Conservation (phyloP, 139 green algal species). For the Trebouxia sp. region DNA sequence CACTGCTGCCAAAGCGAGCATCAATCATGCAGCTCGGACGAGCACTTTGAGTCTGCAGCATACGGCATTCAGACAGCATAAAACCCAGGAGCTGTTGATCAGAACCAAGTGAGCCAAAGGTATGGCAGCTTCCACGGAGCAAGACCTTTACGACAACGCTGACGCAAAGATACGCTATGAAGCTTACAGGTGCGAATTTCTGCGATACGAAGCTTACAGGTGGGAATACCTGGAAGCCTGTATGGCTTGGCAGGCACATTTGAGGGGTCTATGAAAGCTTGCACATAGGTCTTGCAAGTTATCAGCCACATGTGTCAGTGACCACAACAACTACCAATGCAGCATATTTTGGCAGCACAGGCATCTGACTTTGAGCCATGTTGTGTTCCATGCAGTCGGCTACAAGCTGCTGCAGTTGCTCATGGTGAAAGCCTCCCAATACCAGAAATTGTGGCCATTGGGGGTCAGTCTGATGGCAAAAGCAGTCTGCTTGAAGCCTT, state of each 20-base stretch:
- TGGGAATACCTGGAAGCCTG: not conserved
- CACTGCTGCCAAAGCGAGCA: too few species aligned
- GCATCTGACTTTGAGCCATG: too few species aligned
- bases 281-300: too few species aligned
- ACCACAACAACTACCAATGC: too few species aligned
- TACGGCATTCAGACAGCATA: not conserved
- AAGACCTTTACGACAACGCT: constrained; percentile 66
- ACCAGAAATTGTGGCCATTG: constrained; percentile 61
- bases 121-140: constrained; percentile 8
- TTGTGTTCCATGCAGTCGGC: constrained; percentile 40
- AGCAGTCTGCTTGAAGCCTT: constrained; percentile 88
- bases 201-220: constrained; percentile 21
- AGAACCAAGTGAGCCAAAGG: too few species aligned
- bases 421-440: constrained; percentile 84
- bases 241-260: constrained; percentile 21
- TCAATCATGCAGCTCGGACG: too few species aligned
- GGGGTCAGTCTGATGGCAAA: constrained; percentile 86
- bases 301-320: too few species aligned
- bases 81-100: too few species aligned
- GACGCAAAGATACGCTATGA: constrained; percentile 72
- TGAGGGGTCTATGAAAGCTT: too few species aligned
- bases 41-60: too few species aligned
- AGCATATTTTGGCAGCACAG: too few species aligned
- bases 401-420: constrained; percentile 66
- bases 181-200: constrained; percentile 64